Conservation (phyloP, 345 rosid species). For the Trapa incisa region DNA sequence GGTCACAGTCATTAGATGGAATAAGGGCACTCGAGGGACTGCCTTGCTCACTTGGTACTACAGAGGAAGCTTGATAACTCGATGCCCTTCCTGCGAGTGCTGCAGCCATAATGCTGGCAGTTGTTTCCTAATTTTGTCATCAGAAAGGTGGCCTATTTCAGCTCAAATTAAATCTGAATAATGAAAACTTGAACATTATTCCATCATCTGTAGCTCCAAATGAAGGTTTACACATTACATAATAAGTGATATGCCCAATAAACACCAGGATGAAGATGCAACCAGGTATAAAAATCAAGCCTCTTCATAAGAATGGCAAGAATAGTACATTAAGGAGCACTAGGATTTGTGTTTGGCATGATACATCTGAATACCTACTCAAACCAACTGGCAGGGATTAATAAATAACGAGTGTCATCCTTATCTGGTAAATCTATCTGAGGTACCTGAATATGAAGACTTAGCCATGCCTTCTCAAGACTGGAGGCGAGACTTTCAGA, state of each 20-base stretch:
- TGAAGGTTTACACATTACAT: background rate
- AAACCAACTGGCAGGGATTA: background rate
- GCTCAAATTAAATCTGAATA: background rate
- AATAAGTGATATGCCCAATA: background rate
- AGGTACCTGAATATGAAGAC: constrained; percentile 72
- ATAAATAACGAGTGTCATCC: background rate
- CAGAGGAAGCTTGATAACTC: constrained; percentile 25
- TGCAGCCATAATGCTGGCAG: constrained; percentile 57
- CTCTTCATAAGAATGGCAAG: background rate
- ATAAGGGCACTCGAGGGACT: constrained; percentile 33
- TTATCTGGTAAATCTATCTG: background rate
- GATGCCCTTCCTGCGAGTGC: constrained; percentile 56
- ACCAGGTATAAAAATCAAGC: background rate
- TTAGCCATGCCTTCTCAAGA: constrained; percentile 72
- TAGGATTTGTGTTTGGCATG: background rate
- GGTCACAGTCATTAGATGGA: constrained; percentile 16
- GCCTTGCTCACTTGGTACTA: constrained; percentile 21
- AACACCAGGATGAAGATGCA: background rate
- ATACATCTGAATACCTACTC: background rate
- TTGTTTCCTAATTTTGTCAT: constrained; percentile 50
- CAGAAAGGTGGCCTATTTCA: background rate
- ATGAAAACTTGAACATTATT: background rate
- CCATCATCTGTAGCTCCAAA: background rate
- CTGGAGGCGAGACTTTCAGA: constrained; percentile 59
- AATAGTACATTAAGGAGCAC: background rate